A percentile compares a stretch with the other conserved stretches of the same genome.
These are phyloP conservation scores for Globisporangium orthogonon DNA, from an alignment of 352 stramenopile genomes.

Conservation along the genomic window DNA sequence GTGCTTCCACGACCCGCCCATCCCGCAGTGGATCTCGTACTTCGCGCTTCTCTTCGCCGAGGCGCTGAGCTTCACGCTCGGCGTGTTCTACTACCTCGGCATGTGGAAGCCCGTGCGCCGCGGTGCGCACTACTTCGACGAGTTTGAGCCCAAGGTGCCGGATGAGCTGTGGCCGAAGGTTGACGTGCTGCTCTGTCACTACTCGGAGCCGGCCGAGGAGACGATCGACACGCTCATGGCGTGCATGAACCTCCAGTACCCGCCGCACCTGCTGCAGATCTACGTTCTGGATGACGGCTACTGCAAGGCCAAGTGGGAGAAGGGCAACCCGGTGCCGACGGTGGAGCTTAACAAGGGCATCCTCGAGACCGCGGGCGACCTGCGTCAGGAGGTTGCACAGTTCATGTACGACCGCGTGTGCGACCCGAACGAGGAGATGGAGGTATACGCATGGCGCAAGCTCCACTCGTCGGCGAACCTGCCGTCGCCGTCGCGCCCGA, in stretches of 20 bases:
- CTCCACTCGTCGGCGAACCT: slow-evolving; percentile 80
- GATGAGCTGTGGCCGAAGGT: slow-evolving; percentile 83
- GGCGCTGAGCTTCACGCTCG: slow-evolving; percentile 63
- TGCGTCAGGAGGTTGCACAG: slow-evolving; percentile 79
- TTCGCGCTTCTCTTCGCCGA: slow-evolving; percentile 66
- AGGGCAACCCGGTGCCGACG: slow-evolving; percentile 60
- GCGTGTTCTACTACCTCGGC: slow-evolving; percentile 80
- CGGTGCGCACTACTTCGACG: slow-evolving; percentile 83
- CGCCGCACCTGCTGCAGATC: slow-evolving; percentile 79
- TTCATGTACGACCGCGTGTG: slow-evolving; percentile 88
- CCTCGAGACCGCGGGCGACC: slow-evolving; percentile 70
- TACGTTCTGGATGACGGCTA: slow-evolving; percentile 85
- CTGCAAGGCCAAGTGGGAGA: slow-evolving; percentile 76
- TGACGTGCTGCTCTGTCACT: slow-evolving; percentile 77
- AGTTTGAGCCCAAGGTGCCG: slow-evolving; percentile 78
- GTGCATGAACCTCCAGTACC: slow-evolving; percentile 88
- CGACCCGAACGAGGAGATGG: slow-evolving; percentile 81
- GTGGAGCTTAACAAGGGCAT: slow-evolving; percentile 7
- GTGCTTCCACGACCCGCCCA: slow-evolving; percentile 72
- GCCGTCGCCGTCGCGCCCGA: slow-evolving; percentile 54
- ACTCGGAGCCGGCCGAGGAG: slow-evolving; percentile 79
- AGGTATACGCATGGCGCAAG: slow-evolving; percentile 85
- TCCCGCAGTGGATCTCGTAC: slow-evolving; percentile 78
- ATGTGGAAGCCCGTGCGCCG: slow-evolving; percentile 88
- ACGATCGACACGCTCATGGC: slow-evolving; percentile 82